Evolutionary conservation across 2,329 filamentous ascomycete genomes (phyloP).

Genomic region (Colletotrichum tropicale): DNA sequence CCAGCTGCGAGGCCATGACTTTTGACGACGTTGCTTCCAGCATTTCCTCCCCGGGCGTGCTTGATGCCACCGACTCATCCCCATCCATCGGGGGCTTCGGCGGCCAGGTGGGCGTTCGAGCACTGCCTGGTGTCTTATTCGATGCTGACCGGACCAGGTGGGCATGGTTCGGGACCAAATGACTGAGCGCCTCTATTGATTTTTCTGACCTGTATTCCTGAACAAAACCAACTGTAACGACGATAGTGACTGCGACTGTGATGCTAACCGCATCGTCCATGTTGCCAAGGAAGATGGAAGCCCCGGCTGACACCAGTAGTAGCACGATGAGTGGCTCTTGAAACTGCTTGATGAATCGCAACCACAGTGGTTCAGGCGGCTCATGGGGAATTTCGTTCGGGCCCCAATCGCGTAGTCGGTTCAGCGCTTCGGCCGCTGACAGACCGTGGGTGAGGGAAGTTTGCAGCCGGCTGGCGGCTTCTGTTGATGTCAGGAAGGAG

Average conservation of each 20-base stretch:
- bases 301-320: conserved; percentile 84
- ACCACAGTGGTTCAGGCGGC: conserved; percentile 90
- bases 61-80: conserved; percentile 39
- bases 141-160: conserved; percentile 79
- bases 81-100: conserved; percentile 48
- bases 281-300: conserved; percentile 91
- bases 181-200: conserved; percentile 92
- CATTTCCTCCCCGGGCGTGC: conserved; percentile 65
- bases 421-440: conserved; percentile 78
- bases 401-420: conserved; percentile 80
- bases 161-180: conserved; percentile 92
- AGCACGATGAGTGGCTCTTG: conserved; percentile 93
- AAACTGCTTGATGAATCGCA: conserved; percentile 95
- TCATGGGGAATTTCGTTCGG: conserved; percentile 96
- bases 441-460: conserved; percentile 87
- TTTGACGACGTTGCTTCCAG: conserved; percentile 79
- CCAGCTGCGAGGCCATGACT: conserved; percentile 84
- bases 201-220: conserved; percentile 98
- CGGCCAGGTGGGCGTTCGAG: conserved; percentile 53
- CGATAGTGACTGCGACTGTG: conserved; percentile 93
- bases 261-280: conserved; percentile 96
- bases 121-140: conserved; percentile 35
- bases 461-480: conserved; percentile 77
- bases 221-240: conserved; percentile 93
- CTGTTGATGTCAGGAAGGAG: conserved; percentile 73